Conservation (phyloP, 2,329 filamentous ascomycete species). For the Diaporthe amygdali region DNA sequence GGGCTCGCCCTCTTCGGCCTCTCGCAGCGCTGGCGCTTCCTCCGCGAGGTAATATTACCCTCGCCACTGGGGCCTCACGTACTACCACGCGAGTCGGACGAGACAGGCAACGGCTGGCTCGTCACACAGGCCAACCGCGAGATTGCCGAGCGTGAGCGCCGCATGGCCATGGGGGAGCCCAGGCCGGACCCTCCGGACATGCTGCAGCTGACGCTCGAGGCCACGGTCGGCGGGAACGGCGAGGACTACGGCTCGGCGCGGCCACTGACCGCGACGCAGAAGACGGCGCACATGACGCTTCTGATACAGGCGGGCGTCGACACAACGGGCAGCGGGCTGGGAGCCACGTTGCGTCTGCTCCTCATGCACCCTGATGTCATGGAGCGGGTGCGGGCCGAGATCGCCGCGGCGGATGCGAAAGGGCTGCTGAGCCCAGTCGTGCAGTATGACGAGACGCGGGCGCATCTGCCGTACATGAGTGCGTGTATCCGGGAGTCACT, state of each 20-base stretch:
- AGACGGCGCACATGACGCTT: conserved; percentile 41
- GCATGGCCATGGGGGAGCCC: not conserved
- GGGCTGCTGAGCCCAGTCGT: conserved; percentile 27
- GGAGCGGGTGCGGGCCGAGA: conserved; percentile 48
- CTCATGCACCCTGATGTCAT: conserved; percentile 51
- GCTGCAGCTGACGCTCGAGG: conserved; percentile 8
- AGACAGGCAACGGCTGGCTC: conserved; percentile 8
- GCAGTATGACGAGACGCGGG: conserved; percentile 34
- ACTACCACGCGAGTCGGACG: not conserved
- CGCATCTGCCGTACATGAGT: conserved; percentile 42
- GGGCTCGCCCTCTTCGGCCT: conserved; percentile 43
- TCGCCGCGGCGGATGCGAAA: conserved; percentile 34
- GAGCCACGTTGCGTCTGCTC: conserved; percentile 51
- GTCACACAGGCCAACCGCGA: conserved; percentile 2
- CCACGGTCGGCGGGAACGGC: not conserved
- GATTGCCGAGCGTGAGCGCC: conserved; percentile 3
- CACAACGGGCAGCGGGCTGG: conserved; percentile 56
- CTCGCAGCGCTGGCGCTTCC: conserved; percentile 38
- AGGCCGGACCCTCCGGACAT: not conserved
- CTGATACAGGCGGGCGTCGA: conserved; percentile 59
- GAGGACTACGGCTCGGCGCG: not conserved
- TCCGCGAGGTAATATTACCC: conserved; percentile 37
- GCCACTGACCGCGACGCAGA: conserved; percentile 36
- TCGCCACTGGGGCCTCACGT: conserved; percentile 6
- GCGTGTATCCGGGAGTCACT: conserved; percentile 46